These are phyloP conservation scores for Fusarium graminum DNA, from an alignment of 2,329 filamentous ascomycete genomes.

Conservation along the genomic window DNA sequence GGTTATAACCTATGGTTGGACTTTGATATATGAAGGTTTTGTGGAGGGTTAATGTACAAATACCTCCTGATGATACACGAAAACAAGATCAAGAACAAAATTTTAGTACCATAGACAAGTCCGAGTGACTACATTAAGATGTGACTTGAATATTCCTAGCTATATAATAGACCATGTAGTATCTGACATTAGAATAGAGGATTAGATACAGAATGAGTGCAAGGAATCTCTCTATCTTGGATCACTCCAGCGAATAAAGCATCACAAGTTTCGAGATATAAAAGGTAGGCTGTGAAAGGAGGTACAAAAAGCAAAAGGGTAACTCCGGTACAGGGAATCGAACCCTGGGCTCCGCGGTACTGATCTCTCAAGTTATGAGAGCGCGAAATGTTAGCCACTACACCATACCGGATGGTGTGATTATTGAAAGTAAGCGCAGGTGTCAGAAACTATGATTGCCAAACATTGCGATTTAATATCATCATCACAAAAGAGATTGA, in stretches of 20 bases:
- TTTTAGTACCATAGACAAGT: too few species aligned
- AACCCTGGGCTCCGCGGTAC: slow-evolving; percentile 48
- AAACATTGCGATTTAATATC: neutral
- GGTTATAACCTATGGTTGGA: slow-evolving; percentile 3
- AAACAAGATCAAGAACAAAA: neutral
- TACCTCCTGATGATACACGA: neutral
- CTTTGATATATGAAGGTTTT: slow-evolving; percentile 13
- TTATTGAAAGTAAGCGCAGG: rapidly evolving
- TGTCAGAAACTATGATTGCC: neutral
- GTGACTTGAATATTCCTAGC: too few species aligned
- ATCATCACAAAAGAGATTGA: neutral
- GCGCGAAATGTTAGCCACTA: slow-evolving; percentile 54
- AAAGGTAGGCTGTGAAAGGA: too few species aligned
- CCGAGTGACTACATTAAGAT: neutral
- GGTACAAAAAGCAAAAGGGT: neutral
- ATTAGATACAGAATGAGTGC: too few species aligned
- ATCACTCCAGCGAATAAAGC: too few species aligned
- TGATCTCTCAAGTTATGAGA: slow-evolving; percentile 48
- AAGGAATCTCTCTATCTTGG: too few species aligned
- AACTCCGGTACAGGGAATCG: slow-evolving; percentile 49
- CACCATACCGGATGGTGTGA: slow-evolving; percentile 50
- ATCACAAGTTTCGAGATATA: too few species aligned
- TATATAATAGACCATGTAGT: too few species aligned
- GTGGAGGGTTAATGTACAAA: slow-evolving; percentile 29
- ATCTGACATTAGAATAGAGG: too few species aligned